phyloP scores from a whole-genome alignment of 176 grass and related monocot species.

The Triticum monococcum region DNA sequence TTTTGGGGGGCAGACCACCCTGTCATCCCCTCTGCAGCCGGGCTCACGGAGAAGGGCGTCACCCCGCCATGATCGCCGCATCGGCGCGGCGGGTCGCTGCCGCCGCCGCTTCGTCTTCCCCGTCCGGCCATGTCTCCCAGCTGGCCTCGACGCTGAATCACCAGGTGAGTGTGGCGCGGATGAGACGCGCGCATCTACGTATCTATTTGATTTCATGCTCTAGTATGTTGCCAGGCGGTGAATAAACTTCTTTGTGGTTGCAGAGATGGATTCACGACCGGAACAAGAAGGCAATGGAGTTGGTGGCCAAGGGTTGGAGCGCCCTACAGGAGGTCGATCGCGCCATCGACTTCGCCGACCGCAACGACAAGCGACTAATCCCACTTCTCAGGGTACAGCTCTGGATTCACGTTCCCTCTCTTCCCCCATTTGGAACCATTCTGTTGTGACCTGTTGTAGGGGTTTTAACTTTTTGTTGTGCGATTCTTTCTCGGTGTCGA shows the following conservation, averaged over 20 bases:
- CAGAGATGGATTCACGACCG: slow-evolving; percentile 78
- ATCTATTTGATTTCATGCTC: background rate
- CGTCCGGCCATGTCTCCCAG: slow-evolving; percentile 6
- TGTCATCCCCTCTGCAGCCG: background rate
- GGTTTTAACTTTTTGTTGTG: slow-evolving; percentile 7
- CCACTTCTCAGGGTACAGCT: slow-evolving; percentile 68
- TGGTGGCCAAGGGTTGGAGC: slow-evolving; percentile 85
- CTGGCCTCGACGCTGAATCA: slow-evolving; percentile 26
- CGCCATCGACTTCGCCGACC: slow-evolving; percentile 81
- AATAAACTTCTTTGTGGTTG: slow-evolving; percentile 3
- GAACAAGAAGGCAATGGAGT: slow-evolving; percentile 96
- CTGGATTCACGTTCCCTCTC: background rate
- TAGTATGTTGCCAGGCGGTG: background rate
- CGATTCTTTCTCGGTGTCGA: slow-evolving; percentile 17
- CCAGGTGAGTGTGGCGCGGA: slow-evolving; percentile 11
- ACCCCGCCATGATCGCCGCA: slow-evolving; percentile 27
- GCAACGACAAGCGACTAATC: slow-evolving; percentile 75
- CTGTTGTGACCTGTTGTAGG: background rate
- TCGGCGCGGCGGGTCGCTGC: slow-evolving; percentile 21
- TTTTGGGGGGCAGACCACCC: too few species aligned
- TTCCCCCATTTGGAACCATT: background rate
- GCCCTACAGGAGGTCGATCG: slow-evolving; percentile 91
- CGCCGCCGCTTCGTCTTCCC: background rate
- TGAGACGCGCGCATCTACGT: background rate
- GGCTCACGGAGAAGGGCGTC: background rate